Percentiles rank a stretch among this genome's conserved stretches.
Evolutionary conservation across 2,329 filamentous ascomycete species (phyloP).

Genomic region (Colletotrichum euphorbiae): DNA sequence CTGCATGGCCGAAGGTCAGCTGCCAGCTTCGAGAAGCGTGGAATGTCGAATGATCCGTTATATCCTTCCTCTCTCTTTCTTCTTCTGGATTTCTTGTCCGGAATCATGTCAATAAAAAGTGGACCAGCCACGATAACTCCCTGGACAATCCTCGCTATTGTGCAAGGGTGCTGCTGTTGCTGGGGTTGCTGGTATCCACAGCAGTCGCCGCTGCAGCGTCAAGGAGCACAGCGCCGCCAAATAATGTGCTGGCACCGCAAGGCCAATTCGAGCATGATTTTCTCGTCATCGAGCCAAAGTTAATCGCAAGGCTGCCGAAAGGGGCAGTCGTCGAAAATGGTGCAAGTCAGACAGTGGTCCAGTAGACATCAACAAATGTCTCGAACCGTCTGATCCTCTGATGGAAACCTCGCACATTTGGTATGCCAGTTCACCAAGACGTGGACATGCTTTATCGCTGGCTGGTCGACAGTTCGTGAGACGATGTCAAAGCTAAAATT

Average conservation of each 20-base stretch:
- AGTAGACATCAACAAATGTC: not conserved
- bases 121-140: constrained; percentile 16
- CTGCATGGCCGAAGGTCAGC: not conserved
- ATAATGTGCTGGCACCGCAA: not conserved
- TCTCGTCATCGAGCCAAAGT: constrained; percentile 9
- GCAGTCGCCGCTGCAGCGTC: not conserved
- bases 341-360: no score
- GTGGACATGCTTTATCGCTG: not conserved
- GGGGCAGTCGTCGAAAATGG: constrained; percentile 4
- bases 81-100: constrained; percentile 20
- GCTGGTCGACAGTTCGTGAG: not conserved
- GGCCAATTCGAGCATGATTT: constrained; percentile 7
- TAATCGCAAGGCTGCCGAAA: constrained; percentile 2
- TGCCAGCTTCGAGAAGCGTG: constrained; percentile 30
- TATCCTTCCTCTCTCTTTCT: constrained; percentile 24
- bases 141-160: constrained; percentile 8
- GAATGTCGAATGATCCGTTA: constrained; percentile 18
- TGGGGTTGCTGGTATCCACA: not conserved
- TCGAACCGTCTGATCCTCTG: not conserved
- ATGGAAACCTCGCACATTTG: not conserved
- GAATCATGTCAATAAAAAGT: not conserved
- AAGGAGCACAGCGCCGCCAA: constrained; percentile 1
- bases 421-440: not conserved
- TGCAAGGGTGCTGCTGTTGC: constrained; percentile 13
- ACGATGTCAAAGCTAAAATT: not conserved